These are phyloP conservation scores for Pseudopithomyces maydicus DNA, from an alignment of 2,329 filamentous ascomycete genomes.

Conservation along the genomic window DNA sequence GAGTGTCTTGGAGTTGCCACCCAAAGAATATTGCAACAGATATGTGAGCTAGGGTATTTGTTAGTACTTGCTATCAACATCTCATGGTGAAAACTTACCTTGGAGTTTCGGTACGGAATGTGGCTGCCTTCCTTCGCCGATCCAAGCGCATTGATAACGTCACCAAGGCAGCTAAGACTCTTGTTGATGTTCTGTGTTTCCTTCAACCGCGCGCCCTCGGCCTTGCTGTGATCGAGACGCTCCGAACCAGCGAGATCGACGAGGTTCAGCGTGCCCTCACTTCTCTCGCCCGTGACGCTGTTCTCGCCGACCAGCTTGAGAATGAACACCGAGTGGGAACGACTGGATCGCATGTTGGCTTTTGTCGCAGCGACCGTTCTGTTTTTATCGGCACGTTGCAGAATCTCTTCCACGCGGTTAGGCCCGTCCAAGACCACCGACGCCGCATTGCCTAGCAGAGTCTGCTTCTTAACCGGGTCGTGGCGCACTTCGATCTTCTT, in stretches of 20 bases:
- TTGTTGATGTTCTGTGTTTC: slow-evolving; percentile 99
- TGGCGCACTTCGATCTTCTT: slow-evolving; percentile 90
- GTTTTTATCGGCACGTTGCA: slow-evolving; percentile 81
- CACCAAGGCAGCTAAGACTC: slow-evolving; percentile 86
- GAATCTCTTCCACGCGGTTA: slow-evolving; percentile 77
- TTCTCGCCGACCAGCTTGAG: slow-evolving; percentile 73
- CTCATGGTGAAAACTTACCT: slow-evolving; percentile 58
- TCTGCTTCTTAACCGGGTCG: slow-evolving; percentile 80
- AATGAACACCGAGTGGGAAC: slow-evolving; percentile 96
- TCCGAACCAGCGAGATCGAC: slow-evolving; percentile 96
- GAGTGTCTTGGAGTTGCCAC: slow-evolving; percentile 94
- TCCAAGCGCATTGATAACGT: slow-evolving; percentile 93
- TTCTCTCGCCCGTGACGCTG: slow-evolving; percentile 76
- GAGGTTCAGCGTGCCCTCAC: slow-evolving; percentile 91
- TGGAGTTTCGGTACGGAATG: slow-evolving; percentile 94
- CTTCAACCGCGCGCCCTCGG: slow-evolving; percentile 83
- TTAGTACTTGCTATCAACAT: neutral
- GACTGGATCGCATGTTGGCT: slow-evolving; percentile 91
- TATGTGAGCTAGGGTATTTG: slow-evolving; percentile 72
- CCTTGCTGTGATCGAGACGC: slow-evolving; percentile 82
- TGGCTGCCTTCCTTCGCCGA: slow-evolving; percentile 77
- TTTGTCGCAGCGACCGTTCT: slow-evolving; percentile 95
- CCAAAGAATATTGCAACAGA: slow-evolving; percentile 89
- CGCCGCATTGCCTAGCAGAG: slow-evolving; percentile 78
- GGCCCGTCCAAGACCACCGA: slow-evolving; percentile 79